These are phyloP conservation scores for Acanthamoeba royreba DNA, from an alignment of 208 protist species.

Conservation along the genomic window DNA sequence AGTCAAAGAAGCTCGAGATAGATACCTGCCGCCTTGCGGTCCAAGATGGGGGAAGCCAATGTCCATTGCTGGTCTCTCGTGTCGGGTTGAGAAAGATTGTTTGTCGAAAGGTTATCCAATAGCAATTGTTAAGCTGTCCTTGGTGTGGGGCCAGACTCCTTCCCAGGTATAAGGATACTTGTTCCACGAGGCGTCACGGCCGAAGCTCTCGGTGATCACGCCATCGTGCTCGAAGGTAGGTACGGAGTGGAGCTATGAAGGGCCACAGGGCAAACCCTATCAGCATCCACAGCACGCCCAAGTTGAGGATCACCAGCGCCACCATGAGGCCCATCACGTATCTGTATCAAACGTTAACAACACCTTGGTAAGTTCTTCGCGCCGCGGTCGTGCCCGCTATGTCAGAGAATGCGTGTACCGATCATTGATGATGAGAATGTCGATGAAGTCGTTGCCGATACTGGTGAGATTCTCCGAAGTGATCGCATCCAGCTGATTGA, in stretches of 20 bases:
- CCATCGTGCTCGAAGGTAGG: no score
- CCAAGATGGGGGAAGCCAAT: background rate
- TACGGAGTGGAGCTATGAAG: background rate
- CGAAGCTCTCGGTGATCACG: no score
- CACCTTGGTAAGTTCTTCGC: no score
- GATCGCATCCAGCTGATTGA: background rate
- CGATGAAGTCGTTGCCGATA: background rate
- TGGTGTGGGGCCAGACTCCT: no score
- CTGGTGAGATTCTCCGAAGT: background rate
- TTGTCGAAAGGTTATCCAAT: background rate
- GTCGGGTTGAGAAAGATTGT: constrained; percentile 14
- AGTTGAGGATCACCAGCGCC: background rate
- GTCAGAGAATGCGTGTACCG: no score
- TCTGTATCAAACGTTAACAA: no score
- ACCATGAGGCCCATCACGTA: no score
- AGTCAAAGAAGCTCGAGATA: background rate
- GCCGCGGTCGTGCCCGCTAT: no score
- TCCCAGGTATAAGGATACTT: no score
- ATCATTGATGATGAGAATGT: background rate
- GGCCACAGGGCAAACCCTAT: background rate
- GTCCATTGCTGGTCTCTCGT: constrained; percentile 38
- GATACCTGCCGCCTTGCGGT: background rate
- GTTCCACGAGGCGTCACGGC: no score
- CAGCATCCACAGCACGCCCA: background rate
- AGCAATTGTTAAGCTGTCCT: no score